phyloP scores from a whole-genome alignment of 345 rosid species.

The Salix purpurea region DNA sequence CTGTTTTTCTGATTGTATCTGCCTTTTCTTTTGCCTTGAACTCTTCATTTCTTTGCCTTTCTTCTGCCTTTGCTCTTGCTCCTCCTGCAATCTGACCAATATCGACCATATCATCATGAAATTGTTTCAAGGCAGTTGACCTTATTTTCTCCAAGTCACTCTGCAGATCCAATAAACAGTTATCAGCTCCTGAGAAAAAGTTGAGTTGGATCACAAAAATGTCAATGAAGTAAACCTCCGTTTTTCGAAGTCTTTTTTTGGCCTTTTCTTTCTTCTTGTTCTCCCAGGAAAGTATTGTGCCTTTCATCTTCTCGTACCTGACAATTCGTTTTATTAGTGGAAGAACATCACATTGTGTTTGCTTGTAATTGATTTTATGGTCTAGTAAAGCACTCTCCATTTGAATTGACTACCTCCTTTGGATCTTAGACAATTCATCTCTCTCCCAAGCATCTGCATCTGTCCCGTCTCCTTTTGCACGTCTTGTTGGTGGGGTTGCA shows the following conservation, averaged over 20 bases:
- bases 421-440: slow-evolving; percentile 46
- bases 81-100: slow-evolving; percentile 40
- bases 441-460: slow-evolving; percentile 59
- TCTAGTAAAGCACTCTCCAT: not conserved
- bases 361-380: not conserved
- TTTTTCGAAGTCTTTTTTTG: slow-evolving; percentile 37
- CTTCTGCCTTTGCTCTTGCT: slow-evolving; percentile 54
- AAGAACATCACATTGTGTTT: not conserved
- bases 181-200: not conserved
- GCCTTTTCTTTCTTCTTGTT: slow-evolving; percentile 51
- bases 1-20: slow-evolving; percentile 49
- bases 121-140: slow-evolving; percentile 40
- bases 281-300: slow-evolving; percentile 59
- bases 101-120: slow-evolving; percentile 33
- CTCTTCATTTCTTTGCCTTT: slow-evolving; percentile 50
- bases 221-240: slow-evolving; percentile 47
- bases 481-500: slow-evolving; percentile 3
- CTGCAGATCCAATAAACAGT: slow-evolving; percentile 35
- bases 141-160: slow-evolving; percentile 35
- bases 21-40: slow-evolving; percentile 60
- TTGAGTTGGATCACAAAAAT: not conserved
- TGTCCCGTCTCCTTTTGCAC: slow-evolving; percentile 19
- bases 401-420: slow-evolving; percentile 32
- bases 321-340: slow-evolving; percentile 8
- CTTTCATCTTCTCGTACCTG: slow-evolving; percentile 52